Conservation (phyloP, 805 yeast species). For the Jamesozyma jinghongensis region DNA sequence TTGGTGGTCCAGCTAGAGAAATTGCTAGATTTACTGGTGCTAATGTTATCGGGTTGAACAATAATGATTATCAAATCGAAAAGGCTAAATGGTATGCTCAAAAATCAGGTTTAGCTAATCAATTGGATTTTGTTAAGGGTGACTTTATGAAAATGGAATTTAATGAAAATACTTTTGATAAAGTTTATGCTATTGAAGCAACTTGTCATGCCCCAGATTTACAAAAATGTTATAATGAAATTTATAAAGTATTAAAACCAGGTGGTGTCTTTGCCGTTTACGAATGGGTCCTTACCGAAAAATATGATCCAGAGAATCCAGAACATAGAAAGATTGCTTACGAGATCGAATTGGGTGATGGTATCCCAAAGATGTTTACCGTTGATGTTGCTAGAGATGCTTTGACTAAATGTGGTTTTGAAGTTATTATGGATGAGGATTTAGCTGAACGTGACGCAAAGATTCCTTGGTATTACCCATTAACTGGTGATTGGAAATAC, state of each 20-base stretch:
- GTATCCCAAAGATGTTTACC: slow-evolving; percentile 94
- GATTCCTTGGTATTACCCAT: slow-evolving; percentile 96
- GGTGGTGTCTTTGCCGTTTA: slow-evolving; percentile 97
- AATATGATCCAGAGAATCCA: slow-evolving; percentile 74
- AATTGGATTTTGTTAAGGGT: slow-evolving; percentile 85
- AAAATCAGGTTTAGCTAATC: slow-evolving; percentile 53
- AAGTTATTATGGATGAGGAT: slow-evolving; percentile 65
- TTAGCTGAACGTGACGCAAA: slow-evolving; percentile 75
- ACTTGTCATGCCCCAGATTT: slow-evolving; percentile 95
- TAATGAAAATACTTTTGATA: slow-evolving; percentile 81
- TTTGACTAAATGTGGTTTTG: slow-evolving; percentile 77
- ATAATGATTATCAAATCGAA: slow-evolving; percentile 93
- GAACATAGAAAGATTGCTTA: slow-evolving; percentile 92
- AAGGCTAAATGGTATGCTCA: slow-evolving; percentile 80
- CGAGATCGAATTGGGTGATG: slow-evolving; percentile 97
- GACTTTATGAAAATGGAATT: slow-evolving; percentile 99
- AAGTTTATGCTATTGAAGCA: slow-evolving; percentile 97
- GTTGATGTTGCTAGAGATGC: slow-evolving; percentile 83
- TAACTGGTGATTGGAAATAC: slow-evolving; percentile 88
- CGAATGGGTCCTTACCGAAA: slow-evolving; percentile 98
- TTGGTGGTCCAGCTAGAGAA: slow-evolving; percentile 98
- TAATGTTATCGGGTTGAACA: slow-evolving; percentile 81
- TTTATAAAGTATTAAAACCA: slow-evolving; percentile 91
- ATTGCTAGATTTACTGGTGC: slow-evolving; percentile 85
- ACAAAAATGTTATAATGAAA: slow-evolving; percentile 92